Evolutionary conservation across 257 asterid genomes (phyloP).

Genomic region (Orobanche coerulescens): DNA sequence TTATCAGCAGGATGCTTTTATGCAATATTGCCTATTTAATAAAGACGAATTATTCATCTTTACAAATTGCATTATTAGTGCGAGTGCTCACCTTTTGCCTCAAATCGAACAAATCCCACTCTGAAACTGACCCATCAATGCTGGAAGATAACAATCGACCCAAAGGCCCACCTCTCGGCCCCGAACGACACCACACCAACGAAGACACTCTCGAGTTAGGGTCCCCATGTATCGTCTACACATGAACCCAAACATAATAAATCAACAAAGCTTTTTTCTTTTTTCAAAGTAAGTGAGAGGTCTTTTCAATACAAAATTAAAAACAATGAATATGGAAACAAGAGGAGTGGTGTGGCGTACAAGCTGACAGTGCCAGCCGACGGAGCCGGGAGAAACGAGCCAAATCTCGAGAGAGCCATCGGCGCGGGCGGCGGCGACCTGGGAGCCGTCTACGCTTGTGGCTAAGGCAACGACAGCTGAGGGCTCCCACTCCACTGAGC

Average conservation of each 20-base stretch:
- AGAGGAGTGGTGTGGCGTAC: slow-evolving; percentile 36
- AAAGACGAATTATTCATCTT: not conserved
- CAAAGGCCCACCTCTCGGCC: slow-evolving; percentile 37
- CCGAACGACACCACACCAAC: slow-evolving; percentile 82
- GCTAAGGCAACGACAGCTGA: slow-evolving; percentile 85
- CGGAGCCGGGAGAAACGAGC: slow-evolving; percentile 99
- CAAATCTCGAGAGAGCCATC: slow-evolving; percentile 91
- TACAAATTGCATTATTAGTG: not conserved
- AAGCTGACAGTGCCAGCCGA: slow-evolving; percentile 98
- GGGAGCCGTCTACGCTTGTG: slow-evolving; percentile 80
- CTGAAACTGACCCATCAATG: slow-evolving; percentile 80
- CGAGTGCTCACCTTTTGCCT: slow-evolving; percentile 52
- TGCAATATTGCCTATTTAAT: not conserved
- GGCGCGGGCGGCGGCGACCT: slow-evolving; percentile 93
- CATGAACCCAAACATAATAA: slow-evolving; percentile 22
- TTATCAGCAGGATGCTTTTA: not conserved
- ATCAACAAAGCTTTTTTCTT: not conserved
- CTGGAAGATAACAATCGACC: slow-evolving; percentile 74
- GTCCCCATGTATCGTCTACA: slow-evolving; percentile 84
- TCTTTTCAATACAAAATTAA: not conserved
- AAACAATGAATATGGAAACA: not conserved
- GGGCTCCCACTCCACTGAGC: slow-evolving; percentile 82
- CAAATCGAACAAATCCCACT: slow-evolving; percentile 81
- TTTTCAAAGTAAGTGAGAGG: not conserved
- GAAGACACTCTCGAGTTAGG: slow-evolving; percentile 74